Conservation (phyloP, 345 rosid genomes). For the Angophora floribunda region DNA sequence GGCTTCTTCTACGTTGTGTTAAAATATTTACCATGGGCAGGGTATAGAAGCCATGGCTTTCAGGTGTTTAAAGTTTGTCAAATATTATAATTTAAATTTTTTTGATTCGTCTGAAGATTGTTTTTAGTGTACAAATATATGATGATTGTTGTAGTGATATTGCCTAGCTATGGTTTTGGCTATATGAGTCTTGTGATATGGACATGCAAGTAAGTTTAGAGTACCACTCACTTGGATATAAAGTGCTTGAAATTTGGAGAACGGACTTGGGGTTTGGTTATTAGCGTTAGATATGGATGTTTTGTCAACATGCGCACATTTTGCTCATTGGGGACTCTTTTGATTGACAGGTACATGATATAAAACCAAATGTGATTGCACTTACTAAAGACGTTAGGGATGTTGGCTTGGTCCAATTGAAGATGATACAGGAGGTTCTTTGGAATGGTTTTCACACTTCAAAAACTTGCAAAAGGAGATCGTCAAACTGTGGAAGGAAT, state of each 20-base stretch:
- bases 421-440: constrained; percentile 27
- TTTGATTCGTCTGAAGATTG: not conserved
- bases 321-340: not conserved
- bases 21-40: not conserved
- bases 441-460: constrained; percentile 52
- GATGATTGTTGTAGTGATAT: fast-evolving
- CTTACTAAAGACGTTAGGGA: constrained; percentile 44
- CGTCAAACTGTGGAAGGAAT: not conserved
- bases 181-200: not conserved
- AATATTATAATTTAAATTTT: not conserved
- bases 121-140: not conserved
- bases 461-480: constrained; percentile 43
- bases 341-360: constrained; percentile 38
- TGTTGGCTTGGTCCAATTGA: constrained; percentile 63
- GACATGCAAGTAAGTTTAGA: not conserved
- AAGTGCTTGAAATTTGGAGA: not conserved
- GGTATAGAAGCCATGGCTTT: not conserved
- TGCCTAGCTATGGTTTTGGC: not conserved
- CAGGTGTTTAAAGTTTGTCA: not conserved
- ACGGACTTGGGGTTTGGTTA: fast-evolving
- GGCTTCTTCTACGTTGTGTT: not conserved
- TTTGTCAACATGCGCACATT: not conserved
- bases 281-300: not conserved
- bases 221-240: not conserved
- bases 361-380: constrained; percentile 13